A percentile compares a stretch with the other conserved stretches of the same genome.
Evolutionary conservation across 257 asterid genomes (phyloP).

Genomic region (Leonotis leonurus): DNA sequence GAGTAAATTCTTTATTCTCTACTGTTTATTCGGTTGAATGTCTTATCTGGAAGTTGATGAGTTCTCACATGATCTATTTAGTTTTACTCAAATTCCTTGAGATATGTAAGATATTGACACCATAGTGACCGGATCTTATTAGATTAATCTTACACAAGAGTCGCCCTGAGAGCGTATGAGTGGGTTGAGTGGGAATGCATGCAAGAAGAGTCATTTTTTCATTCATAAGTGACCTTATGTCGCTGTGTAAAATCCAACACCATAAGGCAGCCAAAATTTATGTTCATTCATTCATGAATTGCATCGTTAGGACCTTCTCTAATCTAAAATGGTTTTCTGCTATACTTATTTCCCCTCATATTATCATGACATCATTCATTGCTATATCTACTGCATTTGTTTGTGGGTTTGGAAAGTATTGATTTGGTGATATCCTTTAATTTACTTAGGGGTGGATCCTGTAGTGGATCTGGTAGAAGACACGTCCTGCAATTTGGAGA

Average conservation of each 20-base stretch:
- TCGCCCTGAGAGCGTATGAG: background rate
- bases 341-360: background rate
- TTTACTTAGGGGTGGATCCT: constrained; percentile 39
- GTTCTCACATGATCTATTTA: background rate
- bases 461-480: constrained; percentile 29
- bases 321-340: background rate
- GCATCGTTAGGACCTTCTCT: background rate
- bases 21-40: background rate
- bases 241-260: background rate
- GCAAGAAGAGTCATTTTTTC: background rate
- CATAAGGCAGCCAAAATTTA: background rate
- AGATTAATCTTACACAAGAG: background rate
- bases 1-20: background rate
- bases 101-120: background rate
- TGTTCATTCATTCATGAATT: background rate
- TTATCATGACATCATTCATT: background rate
- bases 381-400: background rate
- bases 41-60: background rate
- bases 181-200: background rate
- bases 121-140: background rate
- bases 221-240: background rate
- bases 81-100: background rate
- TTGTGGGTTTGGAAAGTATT: background rate
- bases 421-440: background rate
- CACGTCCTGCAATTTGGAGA: constrained; percentile 9